Base-by-base conservation (phyloP, 768 basidiomycete species). In the Hygrophorus russula region DNA sequence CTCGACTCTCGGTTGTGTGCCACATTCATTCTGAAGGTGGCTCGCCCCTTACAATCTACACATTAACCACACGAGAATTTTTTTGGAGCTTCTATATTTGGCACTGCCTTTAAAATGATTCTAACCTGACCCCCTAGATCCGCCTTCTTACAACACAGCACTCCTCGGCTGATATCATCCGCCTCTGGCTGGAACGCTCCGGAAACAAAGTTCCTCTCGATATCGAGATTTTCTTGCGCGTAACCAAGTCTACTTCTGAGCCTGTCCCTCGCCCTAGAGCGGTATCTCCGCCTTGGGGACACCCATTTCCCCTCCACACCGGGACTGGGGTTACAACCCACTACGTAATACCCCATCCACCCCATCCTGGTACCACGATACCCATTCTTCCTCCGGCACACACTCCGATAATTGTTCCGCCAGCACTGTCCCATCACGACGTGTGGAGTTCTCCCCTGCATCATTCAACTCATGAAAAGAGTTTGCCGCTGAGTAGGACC, bases 161-260 rank as follows among this genome's bases (percentile, higher is more conserved):
- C 32, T 67, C 80, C 7, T 82, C 83, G 20, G 74, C 85, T 19
- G 85, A 89, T 54, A 85, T 80, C 4, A 74, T 89, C 39, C 79
- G 86, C 6, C 69, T 89, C 9, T 89, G 86, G 85, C 69, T 89
- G 0, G 84, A 87, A 57, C 78, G 85, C 19, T 82, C 86, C 10
- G 86, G 86, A 13, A 64, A 68, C 41, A 69, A 61, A 4, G 75
- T 79, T 5, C 80, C 85, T 5, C 70, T 89, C 7, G 86, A 87
- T 56, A 83, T 89, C 46, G 83, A 87, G 56, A 85, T 89, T 37
- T 80, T 77, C 56, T 64, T 89, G 31, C 78, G 76, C 29, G 72
- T 80, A 19, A 62, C 63, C 29, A 56, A 55, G 49, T 35, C 53
- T 3, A 51, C 57, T 32, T 39, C 53, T 27, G 52, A 56, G 31